Evolutionary conservation across 1,284 basidiomycete genomes (phyloP), one percentile per base, ranked within the genome.

Genomic region (Boletellus sp.): DNA sequence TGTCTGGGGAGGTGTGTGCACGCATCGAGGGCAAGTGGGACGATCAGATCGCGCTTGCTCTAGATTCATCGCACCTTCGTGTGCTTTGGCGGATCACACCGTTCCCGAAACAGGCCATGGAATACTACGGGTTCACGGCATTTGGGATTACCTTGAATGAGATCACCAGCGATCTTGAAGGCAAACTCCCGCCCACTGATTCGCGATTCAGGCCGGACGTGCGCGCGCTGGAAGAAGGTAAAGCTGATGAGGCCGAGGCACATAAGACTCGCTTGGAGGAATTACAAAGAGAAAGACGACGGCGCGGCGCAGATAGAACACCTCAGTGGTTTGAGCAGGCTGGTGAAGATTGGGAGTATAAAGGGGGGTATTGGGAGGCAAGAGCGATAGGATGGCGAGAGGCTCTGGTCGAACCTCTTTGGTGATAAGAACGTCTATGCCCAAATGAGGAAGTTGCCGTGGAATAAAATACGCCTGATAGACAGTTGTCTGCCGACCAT

Each of bases 131-230:
- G 12, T 91, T 91, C 69, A 91, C 89, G 4, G 72, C 77, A 28
- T 94, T 87, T 62, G 85, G 85, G 8, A 84, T 91, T 55, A 85
- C 86, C 16, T 73, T 94, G 55, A 94, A 94, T 67, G 91, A 94
- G 66, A 77, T 92, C 37, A 86, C 86, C 5, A 71, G 73, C 40
- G 86, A 92, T 62, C 69, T 93, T 18, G 74, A 81, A 51, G 81
- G 76, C 5, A 79, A 79, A 54, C 68, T 96, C 7, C 89, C 93
- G 1, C 81, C 84, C 0, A 94, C 93, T 1, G 94, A 97, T 66
- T 93, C 93, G 8, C 81, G 94, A 30, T 75, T 83, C 53, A 80
- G 93, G 33, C 90, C 93, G 1, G 93, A 97, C 70, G 89, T 96
- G 49, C 75, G 88, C 28, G 90, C 91, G 5, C 75, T 95, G 41